These are phyloP conservation scores for Rubia peregrina DNA, from an alignment of 305 asterid genomes.

Conservation along the genomic window DNA sequence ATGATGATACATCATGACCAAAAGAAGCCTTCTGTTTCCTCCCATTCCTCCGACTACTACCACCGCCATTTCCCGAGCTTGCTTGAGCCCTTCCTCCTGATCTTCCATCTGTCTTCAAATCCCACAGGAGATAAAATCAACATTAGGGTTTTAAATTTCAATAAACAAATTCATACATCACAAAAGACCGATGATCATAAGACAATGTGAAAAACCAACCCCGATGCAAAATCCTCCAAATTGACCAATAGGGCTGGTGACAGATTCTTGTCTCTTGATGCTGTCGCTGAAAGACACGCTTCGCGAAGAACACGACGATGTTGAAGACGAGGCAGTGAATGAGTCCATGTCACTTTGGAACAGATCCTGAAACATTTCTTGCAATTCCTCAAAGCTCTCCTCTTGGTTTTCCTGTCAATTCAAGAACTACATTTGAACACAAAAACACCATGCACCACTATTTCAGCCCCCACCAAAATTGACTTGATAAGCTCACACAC, in stretches of 20 bases:
- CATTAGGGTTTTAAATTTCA: neutral
- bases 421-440: constrained; percentile 25
- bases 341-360: constrained; percentile 46
- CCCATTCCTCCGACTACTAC: constrained; percentile 18
- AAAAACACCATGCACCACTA: constrained; percentile 16
- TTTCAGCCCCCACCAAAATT: constrained; percentile 17
- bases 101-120: constrained; percentile 33
- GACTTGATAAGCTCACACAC: neutral
- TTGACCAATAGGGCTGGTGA: constrained; percentile 25
- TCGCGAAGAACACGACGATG: constrained; percentile 37
- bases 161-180: neutral
- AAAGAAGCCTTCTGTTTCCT: constrained; percentile 29
- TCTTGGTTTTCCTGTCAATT: constrained; percentile 48
- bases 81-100: constrained; percentile 26
- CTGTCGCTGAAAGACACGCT: constrained; percentile 21
- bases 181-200: neutral
- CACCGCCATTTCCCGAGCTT: constrained; percentile 27
- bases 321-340: constrained; percentile 21
- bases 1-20: constrained; percentile 19
- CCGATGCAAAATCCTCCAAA: constrained; percentile 50
- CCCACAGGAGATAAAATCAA: neutral
- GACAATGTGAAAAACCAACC: constrained; percentile 22
- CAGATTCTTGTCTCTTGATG: constrained; percentile 39
- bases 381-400: constrained; percentile 60
- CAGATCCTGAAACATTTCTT: constrained; percentile 56